Percentiles rank a stretch among this genome's conserved stretches.
phyloP scores from a whole-genome alignment of 768 basidiomycete species.

The Panaeolus papilionaceus region DNA sequence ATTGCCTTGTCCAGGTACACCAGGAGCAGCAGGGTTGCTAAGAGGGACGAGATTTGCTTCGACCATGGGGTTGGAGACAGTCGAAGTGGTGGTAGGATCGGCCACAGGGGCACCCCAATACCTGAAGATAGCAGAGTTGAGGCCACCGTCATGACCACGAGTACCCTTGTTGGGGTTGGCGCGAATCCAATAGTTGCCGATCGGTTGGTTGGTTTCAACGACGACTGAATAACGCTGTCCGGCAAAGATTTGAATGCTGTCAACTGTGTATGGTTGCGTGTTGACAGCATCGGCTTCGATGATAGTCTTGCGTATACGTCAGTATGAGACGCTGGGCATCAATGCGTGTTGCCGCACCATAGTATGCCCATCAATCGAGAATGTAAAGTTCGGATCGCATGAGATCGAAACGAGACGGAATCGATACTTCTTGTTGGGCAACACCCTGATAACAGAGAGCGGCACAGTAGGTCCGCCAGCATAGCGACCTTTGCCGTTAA shows the following conservation, averaged over 20 bases:
- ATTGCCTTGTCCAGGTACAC: conserved; percentile 38
- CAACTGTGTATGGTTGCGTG: conserved; percentile 42
- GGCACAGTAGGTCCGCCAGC: conserved; percentile 38
- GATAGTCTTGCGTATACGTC: conserved; percentile 34
- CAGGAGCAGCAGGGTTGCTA: conserved; percentile 36
- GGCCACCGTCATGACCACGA: conserved; percentile 36
- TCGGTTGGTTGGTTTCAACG: conserved; percentile 40
- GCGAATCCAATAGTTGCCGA: conserved; percentile 53
- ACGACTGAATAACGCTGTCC: conserved; percentile 55
- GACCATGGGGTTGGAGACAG: conserved; percentile 33
- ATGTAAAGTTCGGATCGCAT: conserved; percentile 50
- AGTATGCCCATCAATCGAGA: conserved; percentile 53
- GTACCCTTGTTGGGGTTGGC: conserved; percentile 38
- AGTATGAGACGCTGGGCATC: background rate
- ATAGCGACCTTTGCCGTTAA: conserved; percentile 58
- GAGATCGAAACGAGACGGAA: conserved; percentile 53
- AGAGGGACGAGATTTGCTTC: conserved; percentile 46
- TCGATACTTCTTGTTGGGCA: conserved; percentile 46
- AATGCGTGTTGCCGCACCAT: conserved; percentile 30
- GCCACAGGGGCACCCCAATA: conserved; percentile 47
- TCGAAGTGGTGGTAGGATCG: conserved; percentile 46
- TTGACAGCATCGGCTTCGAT: conserved; percentile 49
- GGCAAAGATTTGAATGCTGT: conserved; percentile 38
- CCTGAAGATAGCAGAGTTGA: conserved; percentile 61
- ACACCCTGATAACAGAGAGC: conserved; percentile 47